Conservation (phyloP, 441 rosid genomes). For the Populus hybrid region DNA sequence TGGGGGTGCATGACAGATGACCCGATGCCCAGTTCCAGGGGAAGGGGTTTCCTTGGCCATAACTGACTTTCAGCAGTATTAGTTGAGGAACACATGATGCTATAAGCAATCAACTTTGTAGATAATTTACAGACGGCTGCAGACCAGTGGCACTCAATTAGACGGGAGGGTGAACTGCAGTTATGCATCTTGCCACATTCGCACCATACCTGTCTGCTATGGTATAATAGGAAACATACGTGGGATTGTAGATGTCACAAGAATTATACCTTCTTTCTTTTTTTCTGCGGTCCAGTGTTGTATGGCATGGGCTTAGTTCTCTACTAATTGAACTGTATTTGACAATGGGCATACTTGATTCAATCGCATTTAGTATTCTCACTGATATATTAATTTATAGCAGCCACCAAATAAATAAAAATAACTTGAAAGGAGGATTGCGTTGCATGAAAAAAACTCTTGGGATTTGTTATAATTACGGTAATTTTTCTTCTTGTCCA, state of each 20-base stretch:
- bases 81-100: background rate
- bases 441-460: background rate
- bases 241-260: background rate
- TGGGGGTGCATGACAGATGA: conserved; percentile 40
- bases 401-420: background rate
- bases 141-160: background rate
- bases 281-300: background rate
- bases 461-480: background rate
- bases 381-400: no score
- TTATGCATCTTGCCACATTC: conserved; percentile 8
- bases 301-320: background rate
- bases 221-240: background rate
- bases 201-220: background rate
- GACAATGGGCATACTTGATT: background rate
- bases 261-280: background rate
- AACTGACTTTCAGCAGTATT: conserved; percentile 18
- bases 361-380: background rate
- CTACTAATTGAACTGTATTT: background rate
- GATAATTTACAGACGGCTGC: conserved; percentile 21
- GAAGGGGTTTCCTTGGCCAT: conserved; percentile 33
- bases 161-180: background rate
- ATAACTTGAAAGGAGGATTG: background rate
- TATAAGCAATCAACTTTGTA: conserved; percentile 16
- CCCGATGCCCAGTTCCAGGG: conserved; percentile 42
- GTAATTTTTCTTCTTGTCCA: no score